Conservation (phyloP, 805 yeast genomes). For the Sugiyamaella marilandica region DNA sequence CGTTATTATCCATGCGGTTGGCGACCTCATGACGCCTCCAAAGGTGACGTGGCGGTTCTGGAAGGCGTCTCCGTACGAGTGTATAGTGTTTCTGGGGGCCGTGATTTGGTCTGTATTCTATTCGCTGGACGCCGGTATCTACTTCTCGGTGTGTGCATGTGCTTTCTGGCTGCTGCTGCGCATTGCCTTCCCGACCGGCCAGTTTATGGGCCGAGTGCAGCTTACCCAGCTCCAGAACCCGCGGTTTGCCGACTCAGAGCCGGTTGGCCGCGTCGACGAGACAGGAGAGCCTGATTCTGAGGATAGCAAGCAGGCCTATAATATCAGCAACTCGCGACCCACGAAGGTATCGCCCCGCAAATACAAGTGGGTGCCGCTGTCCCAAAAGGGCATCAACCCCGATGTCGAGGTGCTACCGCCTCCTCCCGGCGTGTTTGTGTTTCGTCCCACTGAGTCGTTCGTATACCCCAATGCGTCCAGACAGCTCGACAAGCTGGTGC, state of each 20-base stretch:
- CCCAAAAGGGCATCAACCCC: conserved; percentile 47
- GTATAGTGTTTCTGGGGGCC: conserved; percentile 64
- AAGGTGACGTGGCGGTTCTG: conserved; percentile 51
- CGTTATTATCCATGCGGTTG: conserved; percentile 88
- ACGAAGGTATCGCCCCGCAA: not conserved
- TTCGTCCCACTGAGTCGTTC: conserved; percentile 75
- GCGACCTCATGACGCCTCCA: conserved; percentile 67
- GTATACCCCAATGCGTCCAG: conserved; percentile 75
- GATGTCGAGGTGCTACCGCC: conserved; percentile 63
- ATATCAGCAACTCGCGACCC: not conserved
- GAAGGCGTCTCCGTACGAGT: conserved; percentile 69
- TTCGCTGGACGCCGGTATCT: conserved; percentile 82
- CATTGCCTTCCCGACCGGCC: conserved; percentile 74
- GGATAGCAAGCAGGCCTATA: not conserved
- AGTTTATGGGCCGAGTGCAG: conserved; percentile 72
- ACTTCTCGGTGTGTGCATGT: conserved; percentile 84
- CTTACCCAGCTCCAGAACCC: conserved; percentile 72
- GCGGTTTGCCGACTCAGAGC: not conserved
- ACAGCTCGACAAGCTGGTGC: conserved; percentile 65
- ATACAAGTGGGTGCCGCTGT: conserved; percentile 34
- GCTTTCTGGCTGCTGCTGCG: conserved; percentile 68
- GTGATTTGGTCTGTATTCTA: conserved; percentile 72
- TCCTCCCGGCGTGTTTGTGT: conserved; percentile 87
- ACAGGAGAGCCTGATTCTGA: not conserved
- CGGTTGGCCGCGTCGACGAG: conserved; percentile 1